Percentiles rank a stretch among this genome's conserved stretches.
Evolutionary conservation across 106 monocot genomes (phyloP).

Genomic region (Iris macrosiphon): DNA sequence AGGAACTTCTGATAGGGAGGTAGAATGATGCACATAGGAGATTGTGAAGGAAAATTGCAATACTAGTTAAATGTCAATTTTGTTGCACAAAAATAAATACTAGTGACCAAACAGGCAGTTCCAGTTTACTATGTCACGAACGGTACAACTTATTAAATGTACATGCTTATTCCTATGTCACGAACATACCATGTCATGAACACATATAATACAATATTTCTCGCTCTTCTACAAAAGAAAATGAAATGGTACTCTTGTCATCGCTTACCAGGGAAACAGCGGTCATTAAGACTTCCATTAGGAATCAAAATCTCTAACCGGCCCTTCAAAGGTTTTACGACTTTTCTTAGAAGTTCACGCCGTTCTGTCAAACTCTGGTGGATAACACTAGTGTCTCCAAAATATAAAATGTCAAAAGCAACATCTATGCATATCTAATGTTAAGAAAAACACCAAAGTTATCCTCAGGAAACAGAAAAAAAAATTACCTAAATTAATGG

Average conservation of each 20-base stretch:
- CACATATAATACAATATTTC: too few species aligned
- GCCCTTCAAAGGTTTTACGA: slow-evolving; percentile 73
- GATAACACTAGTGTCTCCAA: slow-evolving; percentile 94
- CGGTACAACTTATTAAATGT: too few species aligned
- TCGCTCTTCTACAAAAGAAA: too few species aligned
- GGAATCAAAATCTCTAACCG: slow-evolving; percentile 82
- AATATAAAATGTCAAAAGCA: slow-evolving; percentile 96
- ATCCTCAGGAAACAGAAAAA: neutral
- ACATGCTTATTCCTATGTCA: too few species aligned
- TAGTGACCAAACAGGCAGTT: too few species aligned
- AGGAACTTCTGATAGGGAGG: too few species aligned
- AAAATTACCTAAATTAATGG: neutral
- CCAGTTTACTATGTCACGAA: too few species aligned
- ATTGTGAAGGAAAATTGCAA: too few species aligned
- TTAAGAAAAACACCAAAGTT: slow-evolving; percentile 25
- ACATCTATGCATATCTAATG: slow-evolving; percentile 47
- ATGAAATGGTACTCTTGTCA: neutral
- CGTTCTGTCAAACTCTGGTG: slow-evolving; percentile 91
- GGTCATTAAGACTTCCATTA: slow-evolving; percentile 59
- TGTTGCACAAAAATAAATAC: too few species aligned
- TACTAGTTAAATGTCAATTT: too few species aligned
- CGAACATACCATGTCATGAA: too few species aligned
- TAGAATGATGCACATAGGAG: too few species aligned
- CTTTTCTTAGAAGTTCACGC: slow-evolving; percentile 64
- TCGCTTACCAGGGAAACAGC: slow-evolving; percentile 41